These are phyloP conservation scores for Coprinellus micaceus DNA, from an alignment of 768 basidiomycete genomes.

Conservation along the genomic window DNA sequence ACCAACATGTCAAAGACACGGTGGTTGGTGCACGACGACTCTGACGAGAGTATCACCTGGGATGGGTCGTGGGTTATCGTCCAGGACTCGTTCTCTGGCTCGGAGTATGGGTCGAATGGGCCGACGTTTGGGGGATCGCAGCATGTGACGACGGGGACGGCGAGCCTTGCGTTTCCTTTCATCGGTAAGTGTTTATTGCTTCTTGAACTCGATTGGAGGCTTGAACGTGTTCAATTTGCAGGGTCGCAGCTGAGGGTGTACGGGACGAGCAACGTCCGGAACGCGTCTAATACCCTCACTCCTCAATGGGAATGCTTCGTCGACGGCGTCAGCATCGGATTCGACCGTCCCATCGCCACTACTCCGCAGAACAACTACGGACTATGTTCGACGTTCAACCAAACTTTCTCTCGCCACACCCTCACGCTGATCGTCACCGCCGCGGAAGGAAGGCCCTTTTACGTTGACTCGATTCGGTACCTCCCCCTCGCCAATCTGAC, in stretches of 20 bases:
- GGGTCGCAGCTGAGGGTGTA: neutral
- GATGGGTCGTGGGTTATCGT: neutral
- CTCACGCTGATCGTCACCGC: conserved; percentile 16
- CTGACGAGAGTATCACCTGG: conserved; percentile 11
- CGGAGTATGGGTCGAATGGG: neutral
- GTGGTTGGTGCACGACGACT: conserved; percentile 8
- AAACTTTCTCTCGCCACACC: conserved; percentile 14
- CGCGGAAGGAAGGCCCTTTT: conserved; percentile 11
- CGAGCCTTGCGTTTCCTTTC: conserved; percentile 3
- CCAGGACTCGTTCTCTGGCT: neutral
- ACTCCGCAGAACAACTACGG: conserved; percentile 14
- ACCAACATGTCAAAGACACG: neutral
- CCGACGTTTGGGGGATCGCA: conserved; percentile 2
- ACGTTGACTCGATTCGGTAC: conserved; percentile 20
- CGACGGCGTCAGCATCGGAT: neutral
- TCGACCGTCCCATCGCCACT: neutral
- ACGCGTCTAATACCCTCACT: neutral
- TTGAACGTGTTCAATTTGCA: neutral
- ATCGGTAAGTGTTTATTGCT: neutral
- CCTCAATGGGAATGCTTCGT: conserved; percentile 1
- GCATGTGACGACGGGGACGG: conserved; percentile 2
- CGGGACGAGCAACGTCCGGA: neutral
- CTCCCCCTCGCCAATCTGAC: conserved; percentile 6
- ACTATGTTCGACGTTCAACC: conserved; percentile 14
- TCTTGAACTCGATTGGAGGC: neutral